Evolutionary conservation across 805 yeast genomes (phyloP).

Genomic region (Schwanniomyces sp.): DNA sequence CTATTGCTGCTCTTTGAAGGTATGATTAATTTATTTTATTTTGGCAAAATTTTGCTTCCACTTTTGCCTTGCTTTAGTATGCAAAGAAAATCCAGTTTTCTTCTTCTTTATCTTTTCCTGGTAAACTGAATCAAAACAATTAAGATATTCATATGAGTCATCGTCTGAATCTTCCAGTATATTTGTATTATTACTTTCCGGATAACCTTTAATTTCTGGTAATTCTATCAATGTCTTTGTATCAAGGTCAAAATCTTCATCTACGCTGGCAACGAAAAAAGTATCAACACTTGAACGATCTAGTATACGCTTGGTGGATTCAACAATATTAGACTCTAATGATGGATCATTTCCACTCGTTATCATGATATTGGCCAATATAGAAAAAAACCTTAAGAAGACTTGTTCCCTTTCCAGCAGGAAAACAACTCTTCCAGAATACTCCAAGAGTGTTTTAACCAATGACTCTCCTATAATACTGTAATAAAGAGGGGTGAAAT

Average conservation of each 20-base stretch:
- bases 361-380: conserved; percentile 3
- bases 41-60: not conserved
- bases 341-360: conserved; percentile 5
- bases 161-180: not conserved
- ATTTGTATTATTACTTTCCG: not conserved
- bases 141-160: not conserved
- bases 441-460: conserved; percentile 8
- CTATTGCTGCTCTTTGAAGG: no score
- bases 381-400: conserved; percentile 9
- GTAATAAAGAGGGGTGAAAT: conserved; percentile 11
- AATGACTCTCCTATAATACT: conserved; percentile 17
- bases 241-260: not conserved
- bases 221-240: not conserved
- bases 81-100: not conserved
- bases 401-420: conserved; percentile 7
- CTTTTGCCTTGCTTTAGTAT: not conserved
- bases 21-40: not conserved
- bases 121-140: not conserved
- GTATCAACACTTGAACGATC: not conserved
- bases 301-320: not conserved
- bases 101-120: not conserved
- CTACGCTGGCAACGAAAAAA: not conserved
- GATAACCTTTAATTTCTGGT: not conserved
- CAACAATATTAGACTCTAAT: conserved; percentile 1
- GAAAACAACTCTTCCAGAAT: conserved; percentile 6